These are phyloP conservation scores for Vitis hybrid DNA, from an alignment of 177 flowering plant species.

Conservation along the genomic window DNA sequence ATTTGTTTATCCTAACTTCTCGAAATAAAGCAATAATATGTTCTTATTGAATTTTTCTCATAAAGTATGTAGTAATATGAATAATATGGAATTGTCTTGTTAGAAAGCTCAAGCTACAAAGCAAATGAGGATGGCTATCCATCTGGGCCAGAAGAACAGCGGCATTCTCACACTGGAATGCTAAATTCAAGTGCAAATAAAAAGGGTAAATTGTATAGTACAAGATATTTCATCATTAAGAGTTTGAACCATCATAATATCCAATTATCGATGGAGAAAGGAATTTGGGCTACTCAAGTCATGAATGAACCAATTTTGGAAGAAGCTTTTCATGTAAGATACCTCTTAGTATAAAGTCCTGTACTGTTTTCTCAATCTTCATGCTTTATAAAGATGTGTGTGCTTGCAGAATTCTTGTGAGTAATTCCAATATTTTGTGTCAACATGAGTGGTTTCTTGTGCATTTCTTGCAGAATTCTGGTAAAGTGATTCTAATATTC, in stretches of 20 bases:
- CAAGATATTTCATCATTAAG: constrained; percentile 88
- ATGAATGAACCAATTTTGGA: constrained; percentile 92
- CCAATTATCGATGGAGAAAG: constrained; percentile 73
- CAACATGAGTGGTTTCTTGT: constrained; percentile 92
- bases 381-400: constrained; percentile 25
- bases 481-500: constrained; percentile 77
- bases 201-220: constrained; percentile 33
- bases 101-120: constrained; percentile 56
- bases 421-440: constrained; percentile 90
- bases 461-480: constrained; percentile 69
- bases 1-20: too few species aligned
- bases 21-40: too few species aligned
- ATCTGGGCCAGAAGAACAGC: constrained; percentile 29
- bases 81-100: constrained; percentile 14
- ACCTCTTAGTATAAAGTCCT: constrained; percentile 9
- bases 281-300: constrained; percentile 96
- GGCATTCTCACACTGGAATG: constrained; percentile 15
- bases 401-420: constrained; percentile 64
- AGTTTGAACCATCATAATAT: constrained; percentile 85
- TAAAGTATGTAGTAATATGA: not conserved
- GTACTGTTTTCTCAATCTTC: constrained; percentile 13
- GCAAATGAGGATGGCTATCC: constrained; percentile 38
- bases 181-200: constrained; percentile 28
- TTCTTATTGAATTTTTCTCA: not conserved
- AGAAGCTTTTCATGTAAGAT: constrained; percentile 86